Base-by-base conservation (phyloP, 1,139 yeast species). In the Maudiozyma humilis region DNA sequence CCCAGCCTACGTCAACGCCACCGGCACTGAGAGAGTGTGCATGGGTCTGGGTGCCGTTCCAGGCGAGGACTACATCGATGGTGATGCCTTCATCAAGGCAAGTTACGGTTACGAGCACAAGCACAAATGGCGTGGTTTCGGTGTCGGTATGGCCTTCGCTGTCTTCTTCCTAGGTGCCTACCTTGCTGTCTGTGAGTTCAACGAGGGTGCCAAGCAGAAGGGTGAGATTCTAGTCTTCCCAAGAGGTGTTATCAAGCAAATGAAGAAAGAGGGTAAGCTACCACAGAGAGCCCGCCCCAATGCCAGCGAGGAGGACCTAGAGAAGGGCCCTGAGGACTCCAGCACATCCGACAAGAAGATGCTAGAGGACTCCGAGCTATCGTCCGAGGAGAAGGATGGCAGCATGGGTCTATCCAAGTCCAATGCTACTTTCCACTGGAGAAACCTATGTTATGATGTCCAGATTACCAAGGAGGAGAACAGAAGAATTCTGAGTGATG, bases 41-140 rank as follows among this genome's bases (percentile, higher is more conserved):
- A 59, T 75, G 31, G 72, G 75, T 30, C 79, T 78, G 35, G 87
- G 89, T 51, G 66, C 89, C 5, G 60, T 58, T 10, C 67, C 84
- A 4, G 95, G 95, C 43, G 54, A 65, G 14, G 49, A 50, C 17
- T 53, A 50, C 40, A 82, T 86, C 37, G 50, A 59, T 31, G 95
- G 95, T 59, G 72, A 78, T 42, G 66, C 54, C 18, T 86, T 78
- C 59, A 51, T 86, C 41, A 54, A 52, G 6, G 75, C 78, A 4
- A 58, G 70, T 38, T 83, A 82, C 43, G 68, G 75, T n/a, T 85
- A 82, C 64, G 55, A 61, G 36, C 71, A 74, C 52, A 47, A 66
- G 6, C 88, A 87, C 61, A 75, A 76, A 57, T 87, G 96, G 95
- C 78, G 95, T 67, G 81, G 86, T 59, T 75, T 78, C 51, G 95